phyloP scores from a whole-genome alignment of 2,329 filamentous ascomycete genomes.

The Hypoxylon sp. region DNA sequence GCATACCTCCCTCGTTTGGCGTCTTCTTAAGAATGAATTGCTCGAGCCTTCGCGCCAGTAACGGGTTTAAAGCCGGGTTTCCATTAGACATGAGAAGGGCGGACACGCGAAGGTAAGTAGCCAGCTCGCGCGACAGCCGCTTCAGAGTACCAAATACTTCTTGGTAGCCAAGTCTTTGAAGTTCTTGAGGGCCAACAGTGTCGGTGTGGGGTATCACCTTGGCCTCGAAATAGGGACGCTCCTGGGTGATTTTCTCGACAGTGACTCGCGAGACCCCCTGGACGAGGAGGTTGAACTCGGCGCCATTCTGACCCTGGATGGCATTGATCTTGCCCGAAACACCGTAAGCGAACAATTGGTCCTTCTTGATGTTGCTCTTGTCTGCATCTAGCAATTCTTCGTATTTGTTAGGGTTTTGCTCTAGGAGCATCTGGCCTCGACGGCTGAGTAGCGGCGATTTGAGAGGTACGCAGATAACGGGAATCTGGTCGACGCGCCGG shows the following conservation, averaged over 20 bases:
- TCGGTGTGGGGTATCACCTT: conserved; percentile 67
- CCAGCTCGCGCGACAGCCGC: conserved; percentile 84
- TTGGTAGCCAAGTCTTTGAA: conserved; percentile 53
- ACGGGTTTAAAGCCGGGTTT: conserved; percentile 76
- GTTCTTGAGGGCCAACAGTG: conserved; percentile 37
- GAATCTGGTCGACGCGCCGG: conserved; percentile 73
- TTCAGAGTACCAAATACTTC: conserved; percentile 85
- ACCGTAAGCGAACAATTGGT: conserved; percentile 85
- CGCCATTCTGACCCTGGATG: conserved; percentile 78
- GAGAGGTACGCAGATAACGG: conserved; percentile 89
- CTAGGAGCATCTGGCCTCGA: conserved; percentile 80
- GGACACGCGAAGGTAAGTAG: conserved; percentile 85
- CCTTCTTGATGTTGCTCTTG: conserved; percentile 69
- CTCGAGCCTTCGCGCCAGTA: conserved; percentile 88
- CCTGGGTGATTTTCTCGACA: conserved; percentile 78
- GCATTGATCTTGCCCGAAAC: conserved; percentile 83
- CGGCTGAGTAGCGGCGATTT: conserved; percentile 78
- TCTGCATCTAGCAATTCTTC: conserved; percentile 63
- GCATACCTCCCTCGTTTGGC: conserved; percentile 80
- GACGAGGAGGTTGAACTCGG: conserved; percentile 85
- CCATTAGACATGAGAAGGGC: conserved; percentile 80
- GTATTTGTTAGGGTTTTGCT: conserved; percentile 68
- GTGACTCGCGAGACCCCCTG: conserved; percentile 84
- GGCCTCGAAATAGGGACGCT: conserved; percentile 88
- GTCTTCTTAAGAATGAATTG: conserved; percentile 87